Base-by-base conservation (phyloP, 306 rosid species). In the Pterocarpus macrocarpus region DNA sequence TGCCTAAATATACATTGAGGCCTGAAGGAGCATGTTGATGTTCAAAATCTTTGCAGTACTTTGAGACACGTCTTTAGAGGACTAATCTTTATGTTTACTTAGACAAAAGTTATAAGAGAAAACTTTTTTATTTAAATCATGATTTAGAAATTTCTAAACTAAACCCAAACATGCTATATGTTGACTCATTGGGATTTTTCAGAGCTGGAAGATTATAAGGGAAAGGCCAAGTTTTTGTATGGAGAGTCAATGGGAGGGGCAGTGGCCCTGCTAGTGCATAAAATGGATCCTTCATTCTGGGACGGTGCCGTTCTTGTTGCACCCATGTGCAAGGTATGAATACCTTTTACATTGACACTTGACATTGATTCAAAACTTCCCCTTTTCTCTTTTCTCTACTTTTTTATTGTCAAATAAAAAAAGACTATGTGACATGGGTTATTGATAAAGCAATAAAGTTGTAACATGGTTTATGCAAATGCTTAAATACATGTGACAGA, bases 171-270 rank as follows among this genome's bases (percentile, higher is more conserved):
- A 47, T 47, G 53, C 14, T 50, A 50, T 43, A 8, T 43, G 47
- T 13, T 50, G n/a, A 50, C 0, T 50, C 1, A 13, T 14, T 68
- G 2, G 28, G 35, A 36, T 62, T 35, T 72, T 5, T 44, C 87
- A 95, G 99, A 56, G 44, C 80, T 83, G 64, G 85, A 77, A 41
- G 92, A 87, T 52, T 91, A 86, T 80, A 82, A 45, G 56, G 83
- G 74, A 58, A 95, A 88, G 76, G 39, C 81, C 57, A 90, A 85
- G 86, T 91, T 91, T 86, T 87, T 95, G 84, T 93, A 91, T 52
- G 98, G 99, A 58, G 99, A 95, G 62, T 91, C 99, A 45, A 95
- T 93, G 99, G 99, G 99, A 76, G 99, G 97, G 34, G 92, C 94
- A 7, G 97, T 93, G 52, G 58, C 91, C 76, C 74, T 95, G 39